Percentiles rank a stretch among this genome's conserved stretches.
phyloP scores from a whole-genome alignment of 179 eudicot genomes.

The Spergularia azorica region DNA sequence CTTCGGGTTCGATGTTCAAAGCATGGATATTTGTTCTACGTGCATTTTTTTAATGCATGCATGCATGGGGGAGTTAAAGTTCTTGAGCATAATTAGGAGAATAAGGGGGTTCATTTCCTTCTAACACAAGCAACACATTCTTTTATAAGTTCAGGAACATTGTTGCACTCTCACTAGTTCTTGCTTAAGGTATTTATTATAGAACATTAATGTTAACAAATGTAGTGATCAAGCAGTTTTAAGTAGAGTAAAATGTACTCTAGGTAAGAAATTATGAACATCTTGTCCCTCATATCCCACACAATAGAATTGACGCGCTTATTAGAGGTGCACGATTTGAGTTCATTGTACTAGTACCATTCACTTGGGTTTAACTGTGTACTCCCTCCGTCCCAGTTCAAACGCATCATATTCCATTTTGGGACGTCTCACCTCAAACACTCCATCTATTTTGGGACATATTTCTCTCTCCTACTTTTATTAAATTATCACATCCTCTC shows the following conservation, averaged over 20 bases:
- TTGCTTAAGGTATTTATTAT: background rate
- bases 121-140: conserved; percentile 36
- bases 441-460: no score
- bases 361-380: no score
- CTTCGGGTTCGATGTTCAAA: conserved; percentile 30
- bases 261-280: background rate
- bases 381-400: no score
- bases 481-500: no score
- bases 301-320: background rate
- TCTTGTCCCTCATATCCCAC: background rate
- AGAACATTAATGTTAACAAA: background rate
- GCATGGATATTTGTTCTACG: conserved; percentile 29
- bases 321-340: background rate
- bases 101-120: conserved; percentile 30
- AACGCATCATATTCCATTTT: no score
- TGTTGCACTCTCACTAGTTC: conserved; percentile 1
- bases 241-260: background rate
- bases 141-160: conserved; percentile 15
- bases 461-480: no score
- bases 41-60: conserved; percentile 8
- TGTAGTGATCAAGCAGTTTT: background rate
- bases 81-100: conserved; percentile 14
- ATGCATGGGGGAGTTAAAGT: conserved; percentile 11
- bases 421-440: no score
- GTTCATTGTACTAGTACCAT: no score